These are phyloP conservation scores for Arthromyces matolae DNA, from an alignment of 768 basidiomycete genomes.

Conservation along the genomic window DNA sequence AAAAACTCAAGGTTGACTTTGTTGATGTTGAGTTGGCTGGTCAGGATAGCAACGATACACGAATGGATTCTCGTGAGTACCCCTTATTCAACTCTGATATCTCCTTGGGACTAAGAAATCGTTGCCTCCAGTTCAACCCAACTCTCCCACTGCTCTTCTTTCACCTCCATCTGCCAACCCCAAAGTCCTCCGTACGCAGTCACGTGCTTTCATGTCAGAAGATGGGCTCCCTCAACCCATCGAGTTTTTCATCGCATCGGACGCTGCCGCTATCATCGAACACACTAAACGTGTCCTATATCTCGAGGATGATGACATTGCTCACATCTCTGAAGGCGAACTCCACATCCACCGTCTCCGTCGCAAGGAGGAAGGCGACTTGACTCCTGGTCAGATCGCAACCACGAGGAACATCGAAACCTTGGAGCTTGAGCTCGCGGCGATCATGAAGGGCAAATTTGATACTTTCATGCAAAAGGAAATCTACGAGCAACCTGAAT, in stretches of 20 bases:
- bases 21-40: slow-evolving; percentile 95
- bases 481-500: slow-evolving; percentile 98
- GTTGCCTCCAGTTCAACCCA: slow-evolving; percentile 36
- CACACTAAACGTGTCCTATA: slow-evolving; percentile 99
- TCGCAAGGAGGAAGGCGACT: slow-evolving; percentile 70
- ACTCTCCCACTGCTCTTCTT: slow-evolving; percentile 57
- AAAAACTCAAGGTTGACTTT: slow-evolving; percentile 99
- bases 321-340: slow-evolving; percentile 94
- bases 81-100: not conserved
- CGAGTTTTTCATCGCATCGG: slow-evolving; percentile 99
- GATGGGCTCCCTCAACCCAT: slow-evolving; percentile 98
- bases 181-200: slow-evolving; percentile 90
- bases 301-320: slow-evolving; percentile 98
- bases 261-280: slow-evolving; percentile 93
- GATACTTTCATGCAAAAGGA: slow-evolving; percentile 99
- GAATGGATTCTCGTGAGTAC: slow-evolving; percentile 39
- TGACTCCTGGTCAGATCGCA: slow-evolving; percentile 56
- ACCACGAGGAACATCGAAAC: slow-evolving; percentile 95
- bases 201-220: slow-evolving; percentile 96
- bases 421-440: slow-evolving; percentile 97
- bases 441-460: slow-evolving; percentile 99
- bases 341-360: slow-evolving; percentile 98
- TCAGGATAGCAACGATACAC: slow-evolving; percentile 49
- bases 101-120: slow-evolving; percentile 1
- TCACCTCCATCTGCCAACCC: slow-evolving; percentile 61